Evolutionary conservation across 495 filamentous ascomycete species (phyloP), one percentile per base, ranked within the genome.

Genomic region (Cercophora samala): DNA sequence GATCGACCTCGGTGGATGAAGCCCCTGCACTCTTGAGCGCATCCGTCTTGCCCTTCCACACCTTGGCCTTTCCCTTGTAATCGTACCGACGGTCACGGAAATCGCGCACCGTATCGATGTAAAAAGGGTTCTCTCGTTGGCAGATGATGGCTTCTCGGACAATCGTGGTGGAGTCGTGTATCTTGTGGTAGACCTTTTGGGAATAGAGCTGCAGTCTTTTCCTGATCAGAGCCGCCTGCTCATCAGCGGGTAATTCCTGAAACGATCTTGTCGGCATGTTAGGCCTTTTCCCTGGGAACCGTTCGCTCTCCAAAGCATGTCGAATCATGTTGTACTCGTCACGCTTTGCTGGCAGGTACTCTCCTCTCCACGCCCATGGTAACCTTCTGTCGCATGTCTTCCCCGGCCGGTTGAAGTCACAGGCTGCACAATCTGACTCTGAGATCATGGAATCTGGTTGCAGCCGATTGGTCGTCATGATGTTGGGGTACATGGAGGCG

Each of bases 311-410:
- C n/a, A 97, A 85, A 3, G 94, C 89, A 71, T 93, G 88, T 64
- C 91, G 85, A 69, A 99, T 96, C 95, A 99, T 99, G 78, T 97
- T 98, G 81, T 99, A 99, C 73, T 99, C 95, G 72, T 98, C 93
- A 63, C 91, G 86, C 72, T 98, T 97, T 5, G 95, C 93, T 26
- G 95, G 95, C 62, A 99, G 81, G 67, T 96, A 99, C 79, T 99
- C 95, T 72, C 96, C 95, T 86, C 95, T 87, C 95, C 95, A 99
- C 2, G 96, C 86, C 95, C 95, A 99, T 6, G 96, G 96, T 78
- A 99, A 79, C 73, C 95, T 84, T 71, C 95, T 86, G 79, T 99
- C 95, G 74, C 95, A 99, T 3, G 92, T 97, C 75, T 99, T 99
- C 2, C 96, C 96, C 0, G 95, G 95, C 46, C 95, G 84, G 69